Base-by-base conservation (phyloP, 1,284 basidiomycete genomes). In the Ustilago cynodontis region DNA sequence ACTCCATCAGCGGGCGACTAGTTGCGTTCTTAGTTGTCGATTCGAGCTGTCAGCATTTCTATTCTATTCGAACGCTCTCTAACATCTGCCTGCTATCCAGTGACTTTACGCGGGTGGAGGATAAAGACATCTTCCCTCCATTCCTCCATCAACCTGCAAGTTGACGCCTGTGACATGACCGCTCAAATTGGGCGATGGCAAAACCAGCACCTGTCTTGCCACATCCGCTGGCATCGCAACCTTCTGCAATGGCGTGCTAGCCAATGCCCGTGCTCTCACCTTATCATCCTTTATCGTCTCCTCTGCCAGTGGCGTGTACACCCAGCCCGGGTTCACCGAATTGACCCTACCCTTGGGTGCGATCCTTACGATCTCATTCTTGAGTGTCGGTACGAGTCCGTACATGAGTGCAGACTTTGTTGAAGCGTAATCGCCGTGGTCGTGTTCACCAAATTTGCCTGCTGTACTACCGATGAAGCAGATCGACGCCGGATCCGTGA, bases 341-440 rank as follows among this genome's bases (percentile, higher is more conserved):
- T 93, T 93, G n/a, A 92, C 91, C 16, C 92, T 88, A 0, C 89
- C 92, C 54, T 85, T 87, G 0, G 92, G 91, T 0, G 91, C 91
- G 71, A 92, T 90, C 84, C 90, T 90, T 31, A 93, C 92, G 63
- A 93, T 93, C 85, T 93, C 92, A 82, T 93, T 93, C 86, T 93
- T 93, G 71, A 93, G 87, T 2, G 90, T 88, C 69, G 91, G 87
- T 1, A 90, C 89, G 43, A 93, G 84, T 0, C 92, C 92, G 70
- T 92, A 91, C 91, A 92, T 92, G 87, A 93, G 88, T 1, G 90
- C 92, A 90, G 65, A 76, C 54, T 86, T 85, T 11, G 71, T 79
- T 39, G 65, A 57, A 39, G 78, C 59, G 59, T 84, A 77, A 52
- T 83, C 63, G 41, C 41, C 64, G 52, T 77, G 77, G 10, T 89